Evolutionary conservation across 345 rosid genomes (phyloP).

Genomic region (Kandelia obovata): DNA sequence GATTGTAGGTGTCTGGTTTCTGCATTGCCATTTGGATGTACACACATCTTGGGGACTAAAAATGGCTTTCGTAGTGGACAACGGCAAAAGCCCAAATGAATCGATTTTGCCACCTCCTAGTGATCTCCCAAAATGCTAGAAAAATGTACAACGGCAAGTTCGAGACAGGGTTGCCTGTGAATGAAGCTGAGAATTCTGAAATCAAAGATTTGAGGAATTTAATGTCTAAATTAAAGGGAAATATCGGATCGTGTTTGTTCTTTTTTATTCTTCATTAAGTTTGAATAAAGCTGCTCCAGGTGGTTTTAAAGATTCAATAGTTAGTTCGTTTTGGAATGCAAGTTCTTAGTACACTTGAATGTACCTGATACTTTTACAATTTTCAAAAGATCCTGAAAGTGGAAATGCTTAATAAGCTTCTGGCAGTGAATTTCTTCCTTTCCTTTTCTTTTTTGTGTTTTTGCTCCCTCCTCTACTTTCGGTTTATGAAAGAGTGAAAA

Average conservation of each 20-base stretch:
- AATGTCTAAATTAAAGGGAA: neutral
- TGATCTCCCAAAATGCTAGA: conserved; percentile 35
- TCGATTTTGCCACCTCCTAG: conserved; percentile 34
- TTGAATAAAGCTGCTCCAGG: conserved; percentile 6
- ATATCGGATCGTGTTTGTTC: neutral
- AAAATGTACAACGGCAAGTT: neutral
- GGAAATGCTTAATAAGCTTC: too few relatives aligned
- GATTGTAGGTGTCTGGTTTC: conserved; percentile 36
- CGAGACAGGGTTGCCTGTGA: neutral
- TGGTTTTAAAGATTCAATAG: neutral
- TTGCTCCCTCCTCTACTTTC: too few relatives aligned
- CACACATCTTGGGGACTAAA: conserved; percentile 46
- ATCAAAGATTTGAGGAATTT: neutral
- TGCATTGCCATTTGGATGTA: conserved; percentile 45
- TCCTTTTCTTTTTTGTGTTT: too few relatives aligned
- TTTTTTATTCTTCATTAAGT: neutral
- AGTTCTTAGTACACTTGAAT: too few relatives aligned
- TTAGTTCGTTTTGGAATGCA: too few relatives aligned
- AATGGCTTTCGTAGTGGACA: conserved; percentile 42
- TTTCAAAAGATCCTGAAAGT: too few relatives aligned
- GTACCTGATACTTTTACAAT: too few relatives aligned
- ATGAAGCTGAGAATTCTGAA: neutral
- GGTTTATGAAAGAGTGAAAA: too few relatives aligned
- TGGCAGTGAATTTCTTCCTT: too few relatives aligned
- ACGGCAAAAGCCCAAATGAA: conserved; percentile 37